A percentile compares a stretch with the other conserved stretches of the same genome.
Evolutionary conservation across 352 stramenopile species (phyloP).

Genomic region (Phytophthora nicotianae): DNA sequence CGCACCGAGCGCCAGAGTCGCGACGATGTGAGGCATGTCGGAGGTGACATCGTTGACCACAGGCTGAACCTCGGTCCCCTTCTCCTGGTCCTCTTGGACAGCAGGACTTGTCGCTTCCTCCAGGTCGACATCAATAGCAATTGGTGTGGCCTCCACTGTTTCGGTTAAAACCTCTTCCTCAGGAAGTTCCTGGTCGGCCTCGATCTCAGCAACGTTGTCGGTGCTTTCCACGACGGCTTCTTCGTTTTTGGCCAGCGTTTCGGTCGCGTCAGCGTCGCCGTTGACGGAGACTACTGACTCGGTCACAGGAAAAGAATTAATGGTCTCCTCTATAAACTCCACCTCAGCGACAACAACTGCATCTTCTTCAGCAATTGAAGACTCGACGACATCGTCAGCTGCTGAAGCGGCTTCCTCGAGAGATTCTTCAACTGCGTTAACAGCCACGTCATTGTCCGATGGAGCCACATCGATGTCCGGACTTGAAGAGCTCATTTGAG

Average conservation of each 20-base stretch:
- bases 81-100: background rate
- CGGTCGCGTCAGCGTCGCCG: no score
- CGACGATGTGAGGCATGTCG: constrained; percentile 22
- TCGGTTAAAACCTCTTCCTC: background rate
- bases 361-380: background rate
- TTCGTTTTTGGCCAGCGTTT: background rate
- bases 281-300: background rate
- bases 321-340: background rate
- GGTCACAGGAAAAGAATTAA: constrained; percentile 4
- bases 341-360: background rate
- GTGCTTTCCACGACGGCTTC: background rate
- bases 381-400: background rate
- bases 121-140: background rate
- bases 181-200: background rate
- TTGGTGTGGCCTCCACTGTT: no score
- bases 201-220: background rate
- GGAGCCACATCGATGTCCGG: background rate
- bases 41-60: background rate
- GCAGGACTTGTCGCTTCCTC: background rate
- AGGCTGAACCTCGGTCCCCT: background rate
- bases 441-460: background rate
- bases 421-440: background rate
- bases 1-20: constrained; percentile 14
- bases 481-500: background rate
- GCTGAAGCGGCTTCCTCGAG: background rate